Conservation (phyloP, 768 basidiomycete genomes). For the Termitomyces sp. region DNA sequence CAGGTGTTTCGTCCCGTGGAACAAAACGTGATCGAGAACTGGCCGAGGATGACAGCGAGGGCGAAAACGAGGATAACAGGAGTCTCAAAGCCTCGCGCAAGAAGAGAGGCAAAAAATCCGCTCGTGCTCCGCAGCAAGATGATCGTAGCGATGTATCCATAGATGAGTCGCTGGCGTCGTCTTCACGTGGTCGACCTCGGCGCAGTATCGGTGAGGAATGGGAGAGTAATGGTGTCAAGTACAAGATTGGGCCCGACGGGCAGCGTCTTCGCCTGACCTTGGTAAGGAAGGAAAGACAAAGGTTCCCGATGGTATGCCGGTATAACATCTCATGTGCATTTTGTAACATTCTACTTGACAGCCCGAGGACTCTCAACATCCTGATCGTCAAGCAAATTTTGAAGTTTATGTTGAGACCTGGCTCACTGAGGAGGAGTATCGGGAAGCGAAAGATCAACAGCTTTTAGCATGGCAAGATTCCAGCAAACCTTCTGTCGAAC, state of each 20-base stretch:
- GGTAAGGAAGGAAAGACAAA: slow-evolving; percentile 68
- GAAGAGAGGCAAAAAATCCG: slow-evolving; percentile 52
- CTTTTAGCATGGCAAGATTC: slow-evolving; percentile 72
- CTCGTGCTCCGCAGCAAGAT: slow-evolving; percentile 28
- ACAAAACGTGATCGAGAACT: slow-evolving; percentile 67
- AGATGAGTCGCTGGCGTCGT: slow-evolving; percentile 47
- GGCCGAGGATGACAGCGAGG: slow-evolving; percentile 46
- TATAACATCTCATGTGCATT: neutral
- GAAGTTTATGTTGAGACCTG: slow-evolving; percentile 78
- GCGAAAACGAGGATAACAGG: slow-evolving; percentile 33
- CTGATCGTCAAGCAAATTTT: slow-evolving; percentile 65
- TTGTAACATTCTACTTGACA: slow-evolving; percentile 24
- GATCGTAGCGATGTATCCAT: slow-evolving; percentile 46
- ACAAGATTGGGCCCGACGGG: slow-evolving; percentile 71
- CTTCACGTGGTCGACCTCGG: slow-evolving; percentile 53
- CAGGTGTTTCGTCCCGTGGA: slow-evolving; percentile 40
- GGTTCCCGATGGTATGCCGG: slow-evolving; percentile 67
- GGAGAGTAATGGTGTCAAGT: slow-evolving; percentile 67
- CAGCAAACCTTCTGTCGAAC: slow-evolving; percentile 41
- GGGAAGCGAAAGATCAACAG: slow-evolving; percentile 56
- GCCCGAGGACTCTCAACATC: slow-evolving; percentile 79
- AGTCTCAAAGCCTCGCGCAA: slow-evolving; percentile 36
- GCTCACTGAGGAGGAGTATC: slow-evolving; percentile 75
- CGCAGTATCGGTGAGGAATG: slow-evolving; percentile 69
- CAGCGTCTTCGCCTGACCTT: slow-evolving; percentile 67